phyloP scores from a whole-genome alignment of 1,139 yeast species.

The Protomyces gravidus region DNA sequence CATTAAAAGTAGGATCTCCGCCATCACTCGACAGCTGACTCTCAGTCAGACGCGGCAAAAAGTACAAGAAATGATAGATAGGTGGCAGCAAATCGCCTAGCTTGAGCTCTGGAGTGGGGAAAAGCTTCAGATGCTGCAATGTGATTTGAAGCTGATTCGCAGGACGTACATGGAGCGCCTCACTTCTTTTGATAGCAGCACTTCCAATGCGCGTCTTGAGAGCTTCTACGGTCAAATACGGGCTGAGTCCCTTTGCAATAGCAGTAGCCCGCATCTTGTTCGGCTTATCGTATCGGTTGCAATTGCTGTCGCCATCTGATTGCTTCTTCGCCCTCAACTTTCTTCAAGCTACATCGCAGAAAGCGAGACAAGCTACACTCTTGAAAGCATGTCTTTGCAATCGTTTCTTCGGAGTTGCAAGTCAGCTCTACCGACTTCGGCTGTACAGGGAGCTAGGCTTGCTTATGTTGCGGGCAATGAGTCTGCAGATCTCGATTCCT shows the following conservation, averaged over 20 bases:
- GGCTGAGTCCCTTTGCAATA: neutral
- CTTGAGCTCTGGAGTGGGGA: neutral
- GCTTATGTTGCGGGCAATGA: constrained; percentile 75
- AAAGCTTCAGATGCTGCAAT: constrained; percentile 11
- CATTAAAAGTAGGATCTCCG: constrained; percentile 77
- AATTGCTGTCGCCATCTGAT: neutral
- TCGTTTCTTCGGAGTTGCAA: constrained; percentile 6
- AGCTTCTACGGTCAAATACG: constrained; percentile 13
- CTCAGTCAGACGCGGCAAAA: constrained; percentile 55
- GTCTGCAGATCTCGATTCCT: constrained; percentile 81
- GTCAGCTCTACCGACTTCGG: neutral
- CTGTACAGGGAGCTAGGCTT: neutral
- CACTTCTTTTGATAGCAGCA: neutral
- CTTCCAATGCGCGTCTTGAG: constrained; percentile 4
- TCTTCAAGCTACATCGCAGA: too few species aligned
- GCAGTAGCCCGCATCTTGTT: neutral
- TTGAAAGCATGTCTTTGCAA: constrained; percentile 16
- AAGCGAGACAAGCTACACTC: too few species aligned
- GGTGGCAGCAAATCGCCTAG: constrained; percentile 41
- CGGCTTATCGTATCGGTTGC: neutral
- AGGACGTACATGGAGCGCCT: constrained; percentile 2
- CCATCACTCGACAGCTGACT: constrained; percentile 62
- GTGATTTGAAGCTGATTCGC: constrained; percentile 13
- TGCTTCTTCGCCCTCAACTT: neutral
- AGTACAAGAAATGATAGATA: constrained; percentile 67